Evolutionary conservation across 768 basidiomycete genomes (phyloP).

Genomic region (Lactifluus volemus): DNA sequence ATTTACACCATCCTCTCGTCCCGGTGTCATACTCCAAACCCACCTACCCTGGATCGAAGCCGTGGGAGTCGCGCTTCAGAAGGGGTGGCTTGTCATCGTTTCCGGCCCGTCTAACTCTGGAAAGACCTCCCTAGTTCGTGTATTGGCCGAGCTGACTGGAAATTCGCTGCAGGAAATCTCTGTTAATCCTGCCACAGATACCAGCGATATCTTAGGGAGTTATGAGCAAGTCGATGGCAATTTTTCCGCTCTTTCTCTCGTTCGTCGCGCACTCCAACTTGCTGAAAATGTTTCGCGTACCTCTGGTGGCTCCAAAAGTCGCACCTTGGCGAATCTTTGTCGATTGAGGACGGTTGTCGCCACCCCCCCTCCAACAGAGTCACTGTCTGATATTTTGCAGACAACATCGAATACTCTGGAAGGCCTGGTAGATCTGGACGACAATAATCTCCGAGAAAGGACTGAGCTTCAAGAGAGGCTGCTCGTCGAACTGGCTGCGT

Average conservation of each 20-base stretch:
- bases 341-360: neutral
- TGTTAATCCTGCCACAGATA: constrained; percentile 83
- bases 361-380: neutral
- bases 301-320: constrained; percentile 18
- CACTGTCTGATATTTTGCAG: constrained; percentile 21
- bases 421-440: constrained; percentile 20
- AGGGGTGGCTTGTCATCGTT: constrained; percentile 85
- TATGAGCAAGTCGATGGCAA: constrained; percentile 81
- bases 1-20: constrained; percentile 30
- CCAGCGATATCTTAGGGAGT: constrained; percentile 87
- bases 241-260: constrained; percentile 30
- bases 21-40: constrained; percentile 45
- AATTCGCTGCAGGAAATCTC: constrained; percentile 60
- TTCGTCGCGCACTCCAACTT: constrained; percentile 34
- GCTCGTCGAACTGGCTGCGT: constrained; percentile 20
- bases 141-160: constrained; percentile 65
- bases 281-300: constrained; percentile 34
- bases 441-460: constrained; percentile 2
- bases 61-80: constrained; percentile 58
- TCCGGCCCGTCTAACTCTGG: constrained; percentile 68
- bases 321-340: neutral
- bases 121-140: constrained; percentile 68
- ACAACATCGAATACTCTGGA: constrained; percentile 25
- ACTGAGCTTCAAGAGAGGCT: constrained; percentile 1
- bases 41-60: constrained; percentile 67